Conservation (phyloP, 225 moss, liverwort and hornwort genomes). For the Takakia lepidozioides region DNA sequence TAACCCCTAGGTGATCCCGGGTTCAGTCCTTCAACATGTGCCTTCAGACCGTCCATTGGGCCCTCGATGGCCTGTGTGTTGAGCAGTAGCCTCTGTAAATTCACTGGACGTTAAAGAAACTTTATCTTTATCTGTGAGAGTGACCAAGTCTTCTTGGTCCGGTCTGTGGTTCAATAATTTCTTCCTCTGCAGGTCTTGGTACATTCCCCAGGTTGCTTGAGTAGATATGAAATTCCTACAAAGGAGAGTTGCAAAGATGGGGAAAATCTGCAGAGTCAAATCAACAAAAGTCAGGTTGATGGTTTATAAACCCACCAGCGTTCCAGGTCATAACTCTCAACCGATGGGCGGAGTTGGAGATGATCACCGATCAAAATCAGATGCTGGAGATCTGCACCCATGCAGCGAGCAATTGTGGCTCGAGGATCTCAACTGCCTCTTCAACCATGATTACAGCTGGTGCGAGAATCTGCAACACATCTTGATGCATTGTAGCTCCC, state of each 20-base stretch:
- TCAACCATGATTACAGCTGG: slow-evolving; percentile 40
- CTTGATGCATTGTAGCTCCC: slow-evolving; percentile 38
- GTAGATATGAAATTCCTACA: background rate
- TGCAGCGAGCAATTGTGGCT: slow-evolving; percentile 37
- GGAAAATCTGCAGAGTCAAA: no score
- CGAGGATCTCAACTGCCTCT: slow-evolving; percentile 46
- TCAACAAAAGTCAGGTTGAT: no score
- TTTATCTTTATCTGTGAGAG: no score
- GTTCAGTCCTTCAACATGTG: no score
- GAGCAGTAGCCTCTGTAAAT: no score
- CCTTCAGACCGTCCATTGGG: no score
- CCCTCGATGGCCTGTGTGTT: no score
- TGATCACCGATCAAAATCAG: slow-evolving; percentile 51
- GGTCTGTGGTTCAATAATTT: no score
- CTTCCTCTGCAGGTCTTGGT: background rate
- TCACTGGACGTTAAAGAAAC: no score
- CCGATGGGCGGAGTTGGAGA: slow-evolving; percentile 43
- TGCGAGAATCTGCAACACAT: slow-evolving; percentile 21
- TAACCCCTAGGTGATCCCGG: no score
- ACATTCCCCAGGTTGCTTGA: background rate
- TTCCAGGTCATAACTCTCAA: slow-evolving; percentile 32
- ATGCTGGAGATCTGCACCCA: slow-evolving; percentile 29
- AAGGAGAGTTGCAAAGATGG: no score
- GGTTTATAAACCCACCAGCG: slow-evolving; percentile 23
- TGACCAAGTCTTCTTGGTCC: no score